Base-by-base conservation (phyloP, 179 eudicot genomes). In the Patellifolia procumbens region DNA sequence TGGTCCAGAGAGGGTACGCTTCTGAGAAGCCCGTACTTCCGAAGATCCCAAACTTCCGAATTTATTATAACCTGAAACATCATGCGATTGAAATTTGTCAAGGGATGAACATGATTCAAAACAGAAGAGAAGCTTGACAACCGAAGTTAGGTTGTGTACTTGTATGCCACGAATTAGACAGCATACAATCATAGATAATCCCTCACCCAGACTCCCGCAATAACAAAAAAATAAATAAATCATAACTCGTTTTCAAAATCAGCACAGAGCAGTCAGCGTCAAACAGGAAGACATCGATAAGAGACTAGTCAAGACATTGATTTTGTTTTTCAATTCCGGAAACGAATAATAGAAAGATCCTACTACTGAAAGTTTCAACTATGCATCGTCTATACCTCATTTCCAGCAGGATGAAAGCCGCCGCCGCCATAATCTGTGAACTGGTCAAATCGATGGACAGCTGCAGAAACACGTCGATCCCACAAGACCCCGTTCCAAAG, bases 331-430 rank as follows among this genome's bases (percentile, higher is more conserved):
- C 9, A 59, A n/a, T 37, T 15, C n/a, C 7, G 17, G 9, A 42
- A 39, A 55, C 4, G 22, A 24, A n/a, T 24, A 55, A 24, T 58
- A 24, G 11, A 32, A 15, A 64, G 42, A 64, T 64, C 16, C 37
- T 15, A 62, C 63, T 31, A 39, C 1, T 49, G 34, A 56, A 15
- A 20, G 52, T 55, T 13, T 28, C 15, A 15, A 20, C 20, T 17
- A 65, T 0, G 31, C 24, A 11, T 11, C 28, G 19, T 45, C 26
- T 42, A 34, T 64, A 96, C 99, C 98, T 96, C 99, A 73, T 96
- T 96, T 68, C 98, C 99, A 84, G 99, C 92, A 74, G 99, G 99
- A 89, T 96, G 99, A 81, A 96, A 96, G 39, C 98, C 98, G 2
- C 99, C 98, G 26, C 99, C 99, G 19, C 99, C 99, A 78, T 91